A percentile compares a stretch with the other conserved stretches of the same genome.
Evolutionary conservation across 495 filamentous ascomycete genomes (phyloP).

Genomic region (Penicillium cinerascens): DNA sequence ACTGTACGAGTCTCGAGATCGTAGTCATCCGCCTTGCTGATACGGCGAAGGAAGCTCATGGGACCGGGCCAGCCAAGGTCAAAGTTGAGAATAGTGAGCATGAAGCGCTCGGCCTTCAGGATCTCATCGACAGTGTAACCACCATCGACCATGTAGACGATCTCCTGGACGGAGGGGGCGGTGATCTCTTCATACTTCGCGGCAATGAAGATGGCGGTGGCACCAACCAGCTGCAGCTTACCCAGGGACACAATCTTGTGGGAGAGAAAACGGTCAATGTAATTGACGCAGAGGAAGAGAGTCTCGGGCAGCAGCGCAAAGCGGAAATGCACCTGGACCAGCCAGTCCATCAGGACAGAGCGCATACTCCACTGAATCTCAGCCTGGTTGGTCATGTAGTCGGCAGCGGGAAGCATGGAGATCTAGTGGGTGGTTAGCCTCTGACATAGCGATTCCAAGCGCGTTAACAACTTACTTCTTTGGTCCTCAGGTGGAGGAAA

Average conservation of each 20-base stretch:
- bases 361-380: slow-evolving; percentile 99
- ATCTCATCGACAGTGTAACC: slow-evolving; percentile 89
- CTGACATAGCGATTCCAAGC: background rate
- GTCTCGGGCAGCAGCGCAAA: slow-evolving; percentile 92
- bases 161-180: slow-evolving; percentile 88
- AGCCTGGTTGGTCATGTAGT: slow-evolving; percentile 96
- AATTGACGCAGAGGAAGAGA: slow-evolving; percentile 88
- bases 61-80: slow-evolving; percentile 95
- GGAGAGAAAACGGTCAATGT: slow-evolving; percentile 94
- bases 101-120: slow-evolving; percentile 95
- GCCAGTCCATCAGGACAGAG: slow-evolving; percentile 95
- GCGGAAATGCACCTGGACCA: slow-evolving; percentile 90
- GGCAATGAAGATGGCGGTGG: slow-evolving; percentile 92
- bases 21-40: slow-evolving; percentile 98
- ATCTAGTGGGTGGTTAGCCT: slow-evolving; percentile 48
- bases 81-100: slow-evolving; percentile 92
- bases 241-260: slow-evolving; percentile 90
- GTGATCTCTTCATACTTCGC: slow-evolving; percentile 99
- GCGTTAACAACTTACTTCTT: slow-evolving; percentile 67
- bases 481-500: slow-evolving; percentile 80
- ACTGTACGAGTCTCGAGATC: slow-evolving; percentile 92
- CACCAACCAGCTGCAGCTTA: slow-evolving; percentile 94
- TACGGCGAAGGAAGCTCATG: slow-evolving; percentile 94
- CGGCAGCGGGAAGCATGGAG: slow-evolving; percentile 75
- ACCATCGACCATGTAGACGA: slow-evolving; percentile 96